Evolutionary conservation across 345 rosid genomes (phyloP).

Genomic region (Salix suchowensis): DNA sequence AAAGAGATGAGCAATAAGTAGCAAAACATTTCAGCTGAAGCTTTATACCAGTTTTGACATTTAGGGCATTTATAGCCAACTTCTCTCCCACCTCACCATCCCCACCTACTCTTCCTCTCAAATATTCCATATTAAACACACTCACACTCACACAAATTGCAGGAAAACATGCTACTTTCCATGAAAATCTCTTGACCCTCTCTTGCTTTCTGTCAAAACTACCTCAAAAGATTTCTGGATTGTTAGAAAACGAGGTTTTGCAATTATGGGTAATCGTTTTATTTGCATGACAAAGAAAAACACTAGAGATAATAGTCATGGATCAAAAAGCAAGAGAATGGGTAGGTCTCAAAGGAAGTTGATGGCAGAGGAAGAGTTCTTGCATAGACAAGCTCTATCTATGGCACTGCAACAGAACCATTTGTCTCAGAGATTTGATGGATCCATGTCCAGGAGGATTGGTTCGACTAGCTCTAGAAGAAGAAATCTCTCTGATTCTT

Average conservation of each 20-base stretch:
- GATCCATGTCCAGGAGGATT: constrained; percentile 93
- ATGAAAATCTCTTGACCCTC: neutral
- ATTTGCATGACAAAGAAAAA: constrained; percentile 76
- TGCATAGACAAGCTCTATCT: constrained; percentile 89
- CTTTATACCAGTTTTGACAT: neutral
- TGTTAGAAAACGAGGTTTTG: neutral
- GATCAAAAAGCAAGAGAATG: constrained; percentile 73
- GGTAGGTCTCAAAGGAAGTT: constrained; percentile 82
- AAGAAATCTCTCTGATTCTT: constrained; percentile 57
- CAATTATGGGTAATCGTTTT: constrained; percentile 75
- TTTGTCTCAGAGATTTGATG: constrained; percentile 87
- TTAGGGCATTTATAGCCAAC: constrained; percentile 2
- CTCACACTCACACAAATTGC: too few relatives aligned
- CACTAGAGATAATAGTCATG: constrained; percentile 31
- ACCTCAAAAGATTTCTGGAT: neutral
- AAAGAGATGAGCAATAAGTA: neutral
- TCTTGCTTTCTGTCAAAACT: neutral
- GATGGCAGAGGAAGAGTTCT: constrained; percentile 76
- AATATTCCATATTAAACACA: too few relatives aligned
- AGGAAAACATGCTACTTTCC: neutral
- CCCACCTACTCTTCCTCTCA: constrained; percentile 1
- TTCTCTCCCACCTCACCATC: neutral
- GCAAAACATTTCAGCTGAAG: constrained; percentile 2
- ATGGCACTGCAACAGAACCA: constrained; percentile 90
- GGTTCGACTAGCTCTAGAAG: constrained; percentile 79